phyloP scores from a whole-genome alignment of 192 early-diverging fungal species.

The Lobosporangium transversale region DNA sequence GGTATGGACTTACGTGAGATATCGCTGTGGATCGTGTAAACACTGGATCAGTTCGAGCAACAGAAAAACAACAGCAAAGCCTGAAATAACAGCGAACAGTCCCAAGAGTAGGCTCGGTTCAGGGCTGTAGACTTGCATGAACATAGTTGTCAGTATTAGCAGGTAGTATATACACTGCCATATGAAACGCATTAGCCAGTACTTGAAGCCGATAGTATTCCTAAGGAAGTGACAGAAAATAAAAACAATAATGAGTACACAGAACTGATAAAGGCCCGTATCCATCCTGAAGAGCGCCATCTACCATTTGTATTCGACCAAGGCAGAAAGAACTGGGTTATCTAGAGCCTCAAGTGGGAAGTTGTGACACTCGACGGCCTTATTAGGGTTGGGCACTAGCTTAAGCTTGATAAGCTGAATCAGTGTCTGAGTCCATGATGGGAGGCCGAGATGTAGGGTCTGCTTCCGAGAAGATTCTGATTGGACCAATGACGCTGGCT shows the following conservation, averaged over 20 bases:
- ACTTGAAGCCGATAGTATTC: constrained; percentile 18
- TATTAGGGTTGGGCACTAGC: neutral
- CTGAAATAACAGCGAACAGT: too few species aligned
- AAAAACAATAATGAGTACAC: neutral
- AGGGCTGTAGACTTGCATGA: constrained; percentile 2
- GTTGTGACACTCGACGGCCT: neutral
- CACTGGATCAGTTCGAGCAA: constrained; percentile 10
- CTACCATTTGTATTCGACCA: constrained; percentile 12
- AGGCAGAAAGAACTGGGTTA: neutral
- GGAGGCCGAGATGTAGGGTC: too few species aligned
- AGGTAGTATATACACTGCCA: constrained; percentile 12
- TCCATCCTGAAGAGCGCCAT: neutral
- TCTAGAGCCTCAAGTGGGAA: neutral
- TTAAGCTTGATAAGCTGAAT: constrained; percentile 3
- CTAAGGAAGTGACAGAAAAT: neutral
- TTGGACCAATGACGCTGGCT: neutral
- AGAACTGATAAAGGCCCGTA: neutral
- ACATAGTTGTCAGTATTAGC: neutral
- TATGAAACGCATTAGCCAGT: constrained; percentile 13
- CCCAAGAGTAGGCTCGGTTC: too few species aligned
- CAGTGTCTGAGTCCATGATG: constrained; percentile 1
- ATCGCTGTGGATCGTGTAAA: too few species aligned
- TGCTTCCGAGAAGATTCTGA: neutral
- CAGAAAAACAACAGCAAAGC: too few species aligned
- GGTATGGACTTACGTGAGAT: too few species aligned